These are phyloP conservation scores for Trichoderma asperellum DNA, from an alignment of 2,329 filamentous ascomycete species.

Conservation along the genomic window DNA sequence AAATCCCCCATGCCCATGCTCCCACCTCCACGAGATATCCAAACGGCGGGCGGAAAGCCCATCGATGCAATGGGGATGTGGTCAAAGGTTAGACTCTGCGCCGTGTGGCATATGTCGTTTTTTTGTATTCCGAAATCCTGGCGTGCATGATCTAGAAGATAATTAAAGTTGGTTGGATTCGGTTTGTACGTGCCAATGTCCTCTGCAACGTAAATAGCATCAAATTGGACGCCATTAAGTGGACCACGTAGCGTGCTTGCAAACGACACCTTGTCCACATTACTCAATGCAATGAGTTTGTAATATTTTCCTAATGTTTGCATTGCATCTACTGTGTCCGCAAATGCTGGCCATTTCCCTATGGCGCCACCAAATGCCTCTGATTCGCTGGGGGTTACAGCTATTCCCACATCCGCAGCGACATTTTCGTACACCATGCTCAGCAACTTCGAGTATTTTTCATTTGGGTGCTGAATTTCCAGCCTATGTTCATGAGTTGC, in stretches of 20 bases:
- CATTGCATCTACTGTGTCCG: conserved; percentile 59
- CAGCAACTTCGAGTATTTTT: conserved; percentile 63
- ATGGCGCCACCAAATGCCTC: conserved; percentile 54
- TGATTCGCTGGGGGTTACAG: conserved; percentile 43
- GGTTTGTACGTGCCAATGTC: conserved; percentile 75
- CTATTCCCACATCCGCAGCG: conserved; percentile 46
- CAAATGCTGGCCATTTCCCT: conserved; percentile 59
- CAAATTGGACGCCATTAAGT: conserved; percentile 57
- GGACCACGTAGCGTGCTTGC: conserved; percentile 34
- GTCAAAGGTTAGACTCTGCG: conserved; percentile 68
- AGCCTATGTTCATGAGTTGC: conserved; percentile 52
- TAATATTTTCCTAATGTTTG: conserved; percentile 52
- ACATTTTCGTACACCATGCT: conserved; percentile 48
- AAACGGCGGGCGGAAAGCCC: conserved; percentile 60
- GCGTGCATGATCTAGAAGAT: conserved; percentile 55
- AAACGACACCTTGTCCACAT: conserved; percentile 53
- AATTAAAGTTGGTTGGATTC: conserved; percentile 63
- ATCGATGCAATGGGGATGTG: conserved; percentile 65
- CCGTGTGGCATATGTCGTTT: conserved; percentile 66
- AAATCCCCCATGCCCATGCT: conserved; percentile 43
- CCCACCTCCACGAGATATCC: conserved; percentile 60
- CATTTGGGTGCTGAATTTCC: conserved; percentile 55
- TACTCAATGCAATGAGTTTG: conserved; percentile 63
- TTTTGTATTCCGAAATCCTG: conserved; percentile 55
- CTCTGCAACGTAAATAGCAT: conserved; percentile 69